Evolutionary conservation across 2,329 filamentous ascomycete species (phyloP).

Genomic region (Neurospora sp.): DNA sequence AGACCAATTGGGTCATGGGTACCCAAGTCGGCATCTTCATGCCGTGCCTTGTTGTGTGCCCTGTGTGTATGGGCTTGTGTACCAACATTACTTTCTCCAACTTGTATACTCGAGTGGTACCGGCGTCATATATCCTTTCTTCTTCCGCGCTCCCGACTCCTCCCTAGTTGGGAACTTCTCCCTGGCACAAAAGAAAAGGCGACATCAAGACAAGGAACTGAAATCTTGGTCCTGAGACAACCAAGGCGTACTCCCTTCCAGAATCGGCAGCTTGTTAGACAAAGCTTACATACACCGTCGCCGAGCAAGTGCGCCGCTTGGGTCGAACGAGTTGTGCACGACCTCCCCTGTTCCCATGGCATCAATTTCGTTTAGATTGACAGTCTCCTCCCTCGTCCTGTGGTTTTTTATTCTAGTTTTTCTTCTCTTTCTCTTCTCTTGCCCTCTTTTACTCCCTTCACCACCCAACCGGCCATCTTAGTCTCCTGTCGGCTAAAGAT

Average conservation of each 20-base stretch:
- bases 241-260: background rate
- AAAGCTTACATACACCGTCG: background rate
- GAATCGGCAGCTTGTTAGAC: background rate
- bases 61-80: background rate
- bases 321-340: background rate
- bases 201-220: too few relatives aligned
- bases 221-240: background rate
- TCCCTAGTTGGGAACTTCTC: background rate
- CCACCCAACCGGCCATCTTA: background rate
- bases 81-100: background rate
- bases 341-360: background rate
- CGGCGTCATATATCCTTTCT: background rate
- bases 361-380: background rate
- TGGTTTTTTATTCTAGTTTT: background rate
- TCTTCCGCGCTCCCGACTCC: background rate
- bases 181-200: background rate
- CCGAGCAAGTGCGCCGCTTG: background rate
- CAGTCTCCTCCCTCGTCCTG: background rate
- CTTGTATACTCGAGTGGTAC: background rate
- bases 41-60: too few relatives aligned
- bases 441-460: background rate
- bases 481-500: background rate
- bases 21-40: background rate
- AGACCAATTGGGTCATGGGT: background rate
- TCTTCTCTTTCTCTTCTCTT: background rate